Evolutionary conservation across 1,284 basidiomycete genomes (phyloP), one percentile per base, ranked within the genome.

Genomic region (Apiotrichum montevideense): DNA sequence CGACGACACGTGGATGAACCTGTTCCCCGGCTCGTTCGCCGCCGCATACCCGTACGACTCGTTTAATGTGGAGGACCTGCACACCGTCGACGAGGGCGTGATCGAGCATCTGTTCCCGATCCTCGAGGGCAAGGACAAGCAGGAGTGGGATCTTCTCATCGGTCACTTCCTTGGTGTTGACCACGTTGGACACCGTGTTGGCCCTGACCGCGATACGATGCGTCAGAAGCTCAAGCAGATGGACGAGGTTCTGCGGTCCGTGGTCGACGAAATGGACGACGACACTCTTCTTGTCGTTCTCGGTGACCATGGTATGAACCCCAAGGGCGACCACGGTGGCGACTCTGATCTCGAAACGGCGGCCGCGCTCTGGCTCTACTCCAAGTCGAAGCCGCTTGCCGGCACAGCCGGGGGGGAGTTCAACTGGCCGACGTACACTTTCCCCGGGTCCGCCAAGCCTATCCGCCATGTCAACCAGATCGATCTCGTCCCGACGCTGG

Each of bases 271-370:
- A 52, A 50, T 83, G 52, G 86, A 90, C 61, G 83, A 93, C 6
- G 86, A 94, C 53, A 96, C 94, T 0, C 79, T 98, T 0, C 81
- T 99, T 2, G 83, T 99, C 46, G 82, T 99, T 2, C 81, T 98
- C 7, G 96, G 96, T 1, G 95, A 98, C 70, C 96, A 98, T 70
- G 95, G 96, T 0, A 98, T 98, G 96, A 94, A 98, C 70, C 80
- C 84, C 47, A 83, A 87, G 37, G 96, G 96, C 7, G 95, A 99
- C 66, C 95, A 98, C 67, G 95, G 95, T 0, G 95, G 96, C 1
- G 96, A 98, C 68, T 86, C 87, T 0, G 80, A 82, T 13, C 82
- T 88, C 32, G 96, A 99, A 69, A 89, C 91, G 0, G 87, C 89
- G 5, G 81, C 91, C 1, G 93, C 83, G 0, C 75, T 96, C 34